Base-by-base conservation (phyloP, 2,329 filamentous ascomycete species). In the Arthrobotrys conoides region DNA sequence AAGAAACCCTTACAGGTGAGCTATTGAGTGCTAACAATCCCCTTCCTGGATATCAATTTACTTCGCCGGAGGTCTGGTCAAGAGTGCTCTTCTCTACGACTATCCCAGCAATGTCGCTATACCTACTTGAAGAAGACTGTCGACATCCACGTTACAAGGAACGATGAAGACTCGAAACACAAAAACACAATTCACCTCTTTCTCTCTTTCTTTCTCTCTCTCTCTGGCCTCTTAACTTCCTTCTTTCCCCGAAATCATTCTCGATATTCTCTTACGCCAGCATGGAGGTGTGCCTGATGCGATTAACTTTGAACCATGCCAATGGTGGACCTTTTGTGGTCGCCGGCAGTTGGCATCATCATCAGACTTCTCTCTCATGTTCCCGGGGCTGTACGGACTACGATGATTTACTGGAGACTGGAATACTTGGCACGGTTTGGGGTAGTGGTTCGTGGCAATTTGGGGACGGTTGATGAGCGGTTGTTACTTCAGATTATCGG, bases 21-120 rank as follows among this genome's bases (percentile, higher is more conserved):
- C 63, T 77, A 77, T 64, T 67, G 33, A 59, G 61, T 59, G 24
- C 55, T 66, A 66, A 70, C 38, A 69, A 30, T 30, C 14, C 20
- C 65, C 73, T 67, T 67, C 44, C 67, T 71, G 51, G 73, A 68
- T 71, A 71, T 61, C 51, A 67, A 71, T 77, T 77, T 71, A 77
- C 73, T 77, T 71, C 73, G 67, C 73, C 73, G 73, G 67, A 59
- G 18, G 48, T 64, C 64, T 75, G 41, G 67, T 38, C 24, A 53
- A 71, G 55, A 59, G 64, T 51, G 41, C 27, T 63, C 41, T 71
- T 49, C 51, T 51, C 61, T 65, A 65, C 61, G 61, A 49, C 61
- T 36, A 12, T 65, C 61, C 61, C 59, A 64, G 59, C 33, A 27
- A 76, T 76, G 72, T 71, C 72, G 57, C 72, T 38, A 71, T 59